phyloP scores from a whole-genome alignment of 139 green algal genomes.

The Coccomyxa sp. region DNA sequence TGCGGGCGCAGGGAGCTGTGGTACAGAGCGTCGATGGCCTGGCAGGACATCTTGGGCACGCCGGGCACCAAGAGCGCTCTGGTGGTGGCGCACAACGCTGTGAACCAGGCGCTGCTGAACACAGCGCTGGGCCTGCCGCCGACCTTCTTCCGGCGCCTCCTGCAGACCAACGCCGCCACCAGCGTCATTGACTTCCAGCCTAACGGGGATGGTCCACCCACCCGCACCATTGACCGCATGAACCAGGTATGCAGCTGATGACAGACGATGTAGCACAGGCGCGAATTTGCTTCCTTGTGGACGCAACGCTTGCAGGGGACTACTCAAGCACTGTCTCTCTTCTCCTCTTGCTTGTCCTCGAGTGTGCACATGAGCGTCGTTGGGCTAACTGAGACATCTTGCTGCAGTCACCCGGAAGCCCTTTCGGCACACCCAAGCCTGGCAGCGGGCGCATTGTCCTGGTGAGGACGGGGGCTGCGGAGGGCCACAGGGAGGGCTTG shows the following conservation, averaged over 20 bases:
- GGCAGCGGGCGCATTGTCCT: conserved; percentile 36
- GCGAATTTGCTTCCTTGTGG: too few species aligned
- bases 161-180: conserved; percentile 65
- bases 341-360: too few species aligned
- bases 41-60: conserved; percentile 66
- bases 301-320: too few species aligned
- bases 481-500: conserved; percentile 26
- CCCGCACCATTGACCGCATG: conserved; percentile 14
- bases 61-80: conserved; percentile 38
- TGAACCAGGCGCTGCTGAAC: conserved; percentile 87
- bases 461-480: conserved; percentile 43
- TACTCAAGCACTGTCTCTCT: too few species aligned
- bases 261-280: too few species aligned
- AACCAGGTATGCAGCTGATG: conserved; percentile 20
- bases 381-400: neutral
- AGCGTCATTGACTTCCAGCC: conserved; percentile 79
- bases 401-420: conserved; percentile 37
- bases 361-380: too few species aligned
- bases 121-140: conserved; percentile 72
- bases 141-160: conserved; percentile 70
- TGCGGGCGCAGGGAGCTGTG: conserved; percentile 70
- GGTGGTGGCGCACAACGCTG: conserved; percentile 95
- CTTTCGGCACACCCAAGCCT: conserved; percentile 21
- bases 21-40: conserved; percentile 83
- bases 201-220: neutral